Evolutionary conservation across 371 early-diverging fungal species (phyloP).

Genomic region (Mucor sp.): DNA sequence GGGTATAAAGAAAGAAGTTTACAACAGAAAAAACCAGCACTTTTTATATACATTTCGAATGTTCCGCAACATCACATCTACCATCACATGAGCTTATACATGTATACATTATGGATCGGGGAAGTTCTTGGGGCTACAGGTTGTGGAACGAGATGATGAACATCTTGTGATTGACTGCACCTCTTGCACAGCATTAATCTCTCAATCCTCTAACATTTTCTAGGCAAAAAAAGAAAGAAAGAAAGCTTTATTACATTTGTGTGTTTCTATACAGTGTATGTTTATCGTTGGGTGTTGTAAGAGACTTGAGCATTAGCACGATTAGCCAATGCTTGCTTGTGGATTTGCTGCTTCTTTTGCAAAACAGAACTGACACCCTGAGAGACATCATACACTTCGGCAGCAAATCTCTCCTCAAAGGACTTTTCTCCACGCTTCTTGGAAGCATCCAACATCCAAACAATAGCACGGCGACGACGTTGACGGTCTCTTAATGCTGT

Average conservation of each 20-base stretch:
- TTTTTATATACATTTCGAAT: neutral
- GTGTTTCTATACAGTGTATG: neutral
- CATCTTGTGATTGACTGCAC: neutral
- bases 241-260: slow-evolving; percentile 13
- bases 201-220: neutral
- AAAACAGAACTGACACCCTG: slow-evolving; percentile 76
- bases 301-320: slow-evolving; percentile 75
- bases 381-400: slow-evolving; percentile 80
- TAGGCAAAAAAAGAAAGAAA: neutral
- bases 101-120: slow-evolving; percentile 7
- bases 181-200: slow-evolving; percentile 1
- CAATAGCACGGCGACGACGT: slow-evolving; percentile 79
- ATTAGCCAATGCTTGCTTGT: slow-evolving; percentile 79
- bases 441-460: slow-evolving; percentile 88
- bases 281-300: slow-evolving; percentile 42
- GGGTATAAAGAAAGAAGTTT: slow-evolving; percentile 57
- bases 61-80: neutral
- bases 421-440: slow-evolving; percentile 62
- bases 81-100: neutral
- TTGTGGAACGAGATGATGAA: slow-evolving; percentile 1
- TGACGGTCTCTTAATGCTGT: slow-evolving; percentile 80
- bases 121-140: neutral
- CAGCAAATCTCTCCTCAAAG: slow-evolving; percentile 77
- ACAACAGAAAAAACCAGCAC: slow-evolving; percentile 42
- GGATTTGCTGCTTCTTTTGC: slow-evolving; percentile 61